These are phyloP conservation scores for Tephrocybe sp. DNA, from an alignment of 768 basidiomycete species.

Conservation along the genomic window DNA sequence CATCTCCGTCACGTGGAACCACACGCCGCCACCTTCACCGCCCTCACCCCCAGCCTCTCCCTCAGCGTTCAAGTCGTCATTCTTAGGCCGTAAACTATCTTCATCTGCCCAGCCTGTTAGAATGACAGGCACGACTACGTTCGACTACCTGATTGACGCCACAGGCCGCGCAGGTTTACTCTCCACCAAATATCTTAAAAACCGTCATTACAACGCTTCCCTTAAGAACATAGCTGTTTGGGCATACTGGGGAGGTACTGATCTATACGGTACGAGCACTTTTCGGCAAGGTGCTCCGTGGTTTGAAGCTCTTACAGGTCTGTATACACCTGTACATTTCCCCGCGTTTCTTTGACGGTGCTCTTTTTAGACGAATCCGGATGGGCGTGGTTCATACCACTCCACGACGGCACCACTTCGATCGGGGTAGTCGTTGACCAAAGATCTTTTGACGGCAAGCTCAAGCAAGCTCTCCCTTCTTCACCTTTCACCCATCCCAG, in stretches of 20 bases:
- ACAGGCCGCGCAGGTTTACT: slow-evolving; percentile 72
- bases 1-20: slow-evolving; percentile 53
- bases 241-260: slow-evolving; percentile 69
- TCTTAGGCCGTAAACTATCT: slow-evolving; percentile 19
- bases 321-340: slow-evolving; percentile 11
- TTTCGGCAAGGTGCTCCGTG: slow-evolving; percentile 57
- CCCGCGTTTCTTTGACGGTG: neutral
- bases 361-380: slow-evolving; percentile 58
- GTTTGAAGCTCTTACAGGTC: slow-evolving; percentile 74
- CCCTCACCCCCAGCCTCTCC: slow-evolving; percentile 43
- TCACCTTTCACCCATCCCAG: slow-evolving; percentile 29
- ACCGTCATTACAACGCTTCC: slow-evolving; percentile 65
- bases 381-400: slow-evolving; percentile 73
- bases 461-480: slow-evolving; percentile 24
- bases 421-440: slow-evolving; percentile 65
- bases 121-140: slow-evolving; percentile 50
- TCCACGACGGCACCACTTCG: slow-evolving; percentile 64
- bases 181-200: slow-evolving; percentile 68
- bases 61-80: slow-evolving; percentile 26
- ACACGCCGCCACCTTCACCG: slow-evolving; percentile 40
- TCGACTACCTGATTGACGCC: slow-evolving; percentile 72
- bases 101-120: slow-evolving; percentile 7
- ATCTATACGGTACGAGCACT: slow-evolving; percentile 50
- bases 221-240: slow-evolving; percentile 76
- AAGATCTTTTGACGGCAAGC: slow-evolving; percentile 41